Evolutionary conservation across 805 yeast species (phyloP), one percentile per base, ranked within the genome.

Genomic region (Candida xiaguanensis): DNA sequence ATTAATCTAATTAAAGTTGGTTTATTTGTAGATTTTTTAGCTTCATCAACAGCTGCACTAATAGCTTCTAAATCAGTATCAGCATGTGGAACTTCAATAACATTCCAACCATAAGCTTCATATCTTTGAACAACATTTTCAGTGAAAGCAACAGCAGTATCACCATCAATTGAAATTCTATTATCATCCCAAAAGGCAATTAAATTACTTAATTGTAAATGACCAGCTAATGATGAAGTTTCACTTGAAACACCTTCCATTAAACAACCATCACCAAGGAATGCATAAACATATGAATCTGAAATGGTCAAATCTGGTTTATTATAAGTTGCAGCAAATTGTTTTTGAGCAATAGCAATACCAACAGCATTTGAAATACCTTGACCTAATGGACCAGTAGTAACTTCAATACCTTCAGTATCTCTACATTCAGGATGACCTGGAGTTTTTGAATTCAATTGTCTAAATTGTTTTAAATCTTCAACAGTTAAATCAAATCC

Each of bases 351-450:
- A 58, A 91, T 78, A 42, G 99, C 98, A 51, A 91, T 63, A 73
- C 99, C 99, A 55, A 91, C 95, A 40, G 97, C 97, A 64, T 88
- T 90, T 55, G 84, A 75, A 55, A 91, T 78, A 82, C 99, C 99
- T 73, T 91, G 99, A 64, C 99, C 99, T 57, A 91, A 79, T 42
- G 99, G 98, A 66, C 99, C 99, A 46, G 98, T 91, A 65, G 98
- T 89, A 57, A 90, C 95, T 65, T 91, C 99, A 16, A 89, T 80
- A 63, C 98, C 98, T 38, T 93, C 89, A 45, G 85, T 76, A 59
- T 85, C 95, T 39, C 50, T 47, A 46, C 70, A 77, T 74, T 91
- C 99, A 41, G 99, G 99, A 72, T 91, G 99, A 53, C 99, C 99
- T 36, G 99, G 98, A 45, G 95, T 84, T 70, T 81, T 84, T 49